Base-by-base conservation (phyloP, 2,329 filamentous ascomycete species). In the Shiraia sp. region DNA sequence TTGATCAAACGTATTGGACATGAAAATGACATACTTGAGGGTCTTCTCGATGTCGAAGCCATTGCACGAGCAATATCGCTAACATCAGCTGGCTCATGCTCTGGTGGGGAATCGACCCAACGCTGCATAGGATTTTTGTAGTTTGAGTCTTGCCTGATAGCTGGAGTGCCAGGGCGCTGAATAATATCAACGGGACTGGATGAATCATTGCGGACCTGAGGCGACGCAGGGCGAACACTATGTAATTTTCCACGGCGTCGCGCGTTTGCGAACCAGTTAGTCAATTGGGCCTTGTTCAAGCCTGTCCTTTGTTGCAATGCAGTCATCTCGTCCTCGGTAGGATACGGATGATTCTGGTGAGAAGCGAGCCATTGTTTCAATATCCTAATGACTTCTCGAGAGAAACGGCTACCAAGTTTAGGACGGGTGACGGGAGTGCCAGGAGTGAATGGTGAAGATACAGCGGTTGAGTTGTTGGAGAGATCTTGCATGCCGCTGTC, bases 261-360 rank as follows among this genome's bases (percentile, higher is more conserved):
- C 2, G 60, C 55, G 24, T 63, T 63, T 4, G 59, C 58, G 14
- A 63, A 61, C 60, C 60, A 63, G 7, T 60, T 63, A 4, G 51
- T 44, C 2, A 63, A 51, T 10, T 63, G 60, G 2, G 49, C 50
- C 25, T 49, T 56, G 31, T 55, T 62, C 9, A 63, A 31, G 2
- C 59, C 60, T 16, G 59, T 62, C 0, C 51, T 45, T 3, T 43
- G 41, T 17, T 57, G 47, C 2, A 63, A 43, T 4, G 47, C 23
- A 3, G 40, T 26, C 44, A 58, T 52, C 22, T 63, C 55, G 10
- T 52, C 42, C 6, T 53, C 53, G 12, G 37, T 51, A 1, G 59
- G 59, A 17, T 63, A 63, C 6, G 59, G 59, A 31, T 57, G 45
- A 6, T 47, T 35, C 10, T 49, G 48, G 32, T 62, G 58, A 36